A percentile compares a stretch with the other conserved stretches of the same genome.
These are phyloP conservation scores for Dioszegia hungarica DNA, from an alignment of 768 basidiomycete species.

Conservation along the genomic window DNA sequence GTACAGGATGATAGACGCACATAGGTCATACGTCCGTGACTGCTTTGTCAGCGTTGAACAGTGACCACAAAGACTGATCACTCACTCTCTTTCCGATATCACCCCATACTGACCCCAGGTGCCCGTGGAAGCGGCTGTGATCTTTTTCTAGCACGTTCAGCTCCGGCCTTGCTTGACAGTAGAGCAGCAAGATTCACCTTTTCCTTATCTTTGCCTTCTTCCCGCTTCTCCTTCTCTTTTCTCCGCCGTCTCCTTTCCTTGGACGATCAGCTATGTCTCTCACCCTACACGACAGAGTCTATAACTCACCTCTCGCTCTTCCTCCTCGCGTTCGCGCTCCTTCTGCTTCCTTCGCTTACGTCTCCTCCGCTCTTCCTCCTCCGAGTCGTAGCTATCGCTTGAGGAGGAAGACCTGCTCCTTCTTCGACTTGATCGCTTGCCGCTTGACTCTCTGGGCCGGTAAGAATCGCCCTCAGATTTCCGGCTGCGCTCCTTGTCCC, in stretches of 20 bases:
- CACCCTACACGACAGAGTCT: background rate
- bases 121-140: slow-evolving; percentile 56
- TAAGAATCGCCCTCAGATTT: background rate
- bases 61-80: background rate
- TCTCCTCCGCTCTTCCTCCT: slow-evolving; percentile 26
- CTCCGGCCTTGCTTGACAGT: background rate
- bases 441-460: background rate
- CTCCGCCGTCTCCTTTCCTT: slow-evolving; percentile 26
- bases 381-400: slow-evolving; percentile 20
- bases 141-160: slow-evolving; percentile 56
- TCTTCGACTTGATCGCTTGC: background rate
- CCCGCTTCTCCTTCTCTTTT: slow-evolving; percentile 34
- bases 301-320: slow-evolving; percentile 60
- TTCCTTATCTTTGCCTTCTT: slow-evolving; percentile 50
- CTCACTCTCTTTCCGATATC: slow-evolving; percentile 67
- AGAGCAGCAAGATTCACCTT: background rate
- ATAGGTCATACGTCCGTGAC: background rate
- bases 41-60: background rate
- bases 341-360: slow-evolving; percentile 52
- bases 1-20: background rate
- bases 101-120: slow-evolving; percentile 91
- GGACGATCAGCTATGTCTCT: slow-evolving; percentile 2
- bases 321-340: slow-evolving; percentile 54
- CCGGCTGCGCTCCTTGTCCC: background rate
- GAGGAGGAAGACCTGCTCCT: background rate